A percentile compares a stretch with the other conserved stretches of the same genome.
Conservation (phyloP, 140 eudicot species). For the Bidens hawaiensis region DNA sequence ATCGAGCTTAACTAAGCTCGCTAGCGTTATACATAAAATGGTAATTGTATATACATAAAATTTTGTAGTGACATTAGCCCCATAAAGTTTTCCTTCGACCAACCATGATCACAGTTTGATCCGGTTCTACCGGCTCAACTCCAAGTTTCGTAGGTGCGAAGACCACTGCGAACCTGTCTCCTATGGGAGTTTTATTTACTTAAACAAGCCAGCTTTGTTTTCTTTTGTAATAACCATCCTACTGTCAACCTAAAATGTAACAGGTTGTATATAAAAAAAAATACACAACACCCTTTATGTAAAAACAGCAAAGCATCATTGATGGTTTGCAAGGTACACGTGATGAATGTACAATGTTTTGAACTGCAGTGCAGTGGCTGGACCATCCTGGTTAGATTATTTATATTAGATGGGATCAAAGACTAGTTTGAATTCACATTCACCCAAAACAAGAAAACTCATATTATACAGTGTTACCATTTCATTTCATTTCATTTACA, state of each 20-base stretch:
- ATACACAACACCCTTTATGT: not conserved
- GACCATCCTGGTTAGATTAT: slow-evolving; percentile 8
- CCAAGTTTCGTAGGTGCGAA: too few relatives aligned
- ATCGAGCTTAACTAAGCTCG: too few relatives aligned
- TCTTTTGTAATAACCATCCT: not conserved
- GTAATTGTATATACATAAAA: too few relatives aligned
- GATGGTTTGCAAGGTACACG: not conserved
- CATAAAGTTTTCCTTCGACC: too few relatives aligned
- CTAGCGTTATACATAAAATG: too few relatives aligned
- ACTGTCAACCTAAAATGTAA: not conserved
- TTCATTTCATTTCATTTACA: not conserved
- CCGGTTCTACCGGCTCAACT: too few relatives aligned
- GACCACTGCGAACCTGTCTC: too few relatives aligned
- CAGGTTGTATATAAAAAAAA: not conserved
- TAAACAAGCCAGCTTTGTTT: not conserved
- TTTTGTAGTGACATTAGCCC: too few relatives aligned
- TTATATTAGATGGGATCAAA: not conserved
- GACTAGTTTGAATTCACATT: not conserved
- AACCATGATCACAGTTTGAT: too few relatives aligned
- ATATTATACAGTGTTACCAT: not conserved
- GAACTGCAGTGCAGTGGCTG: not conserved
- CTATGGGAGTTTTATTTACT: not conserved
- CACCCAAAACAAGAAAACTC: not conserved
- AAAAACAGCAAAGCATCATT: not conserved
- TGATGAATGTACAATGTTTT: not conserved